These are phyloP conservation scores for Torulaspora microellipsoides DNA, from an alignment of 805 yeast species.

Conservation along the genomic window DNA sequence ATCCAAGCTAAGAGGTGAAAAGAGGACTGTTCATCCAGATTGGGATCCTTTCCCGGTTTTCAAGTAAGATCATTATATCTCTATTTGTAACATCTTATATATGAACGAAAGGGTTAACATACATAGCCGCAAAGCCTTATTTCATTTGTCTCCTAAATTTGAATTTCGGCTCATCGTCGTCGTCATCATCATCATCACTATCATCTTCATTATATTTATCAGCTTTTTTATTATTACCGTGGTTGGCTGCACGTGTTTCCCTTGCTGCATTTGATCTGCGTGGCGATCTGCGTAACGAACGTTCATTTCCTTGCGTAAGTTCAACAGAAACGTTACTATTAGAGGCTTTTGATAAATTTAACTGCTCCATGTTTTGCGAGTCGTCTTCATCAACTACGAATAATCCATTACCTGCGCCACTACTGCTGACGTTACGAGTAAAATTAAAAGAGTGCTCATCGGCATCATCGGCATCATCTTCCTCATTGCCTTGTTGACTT, in stretches of 20 bases:
- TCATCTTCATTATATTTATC: conserved; percentile 21
- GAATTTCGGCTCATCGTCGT: conserved; percentile 37
- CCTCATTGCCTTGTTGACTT: not conserved
- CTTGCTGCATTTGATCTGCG: too few species aligned
- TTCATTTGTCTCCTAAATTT: conserved; percentile 29
- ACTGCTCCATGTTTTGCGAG: conserved; percentile 1
- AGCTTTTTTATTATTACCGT: too few species aligned
- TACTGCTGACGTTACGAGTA: conserved; percentile 3
- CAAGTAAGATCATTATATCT: conserved; percentile 2
- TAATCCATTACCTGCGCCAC: conserved; percentile 4
- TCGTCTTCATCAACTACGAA: conserved; percentile 23
- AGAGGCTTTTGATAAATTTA: not conserved
- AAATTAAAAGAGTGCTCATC: conserved; percentile 6
- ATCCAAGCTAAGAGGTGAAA: conserved; percentile 29
- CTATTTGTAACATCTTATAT: too few species aligned
- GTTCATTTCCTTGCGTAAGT: not conserved
- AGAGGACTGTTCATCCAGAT: conserved; percentile 29
- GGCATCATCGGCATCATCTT: conserved; percentile 1
- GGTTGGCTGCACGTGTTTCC: too few species aligned
- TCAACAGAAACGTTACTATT: not conserved
- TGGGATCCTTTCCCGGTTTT: conserved; percentile 25
- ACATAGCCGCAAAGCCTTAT: not conserved
- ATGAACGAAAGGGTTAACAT: not conserved
- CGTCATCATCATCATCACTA: conserved; percentile 27
- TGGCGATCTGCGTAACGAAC: too few species aligned